These are phyloP conservation scores for Diaporthe ampelina DNA, from an alignment of 2,329 filamentous ascomycete genomes.

Conservation along the genomic window DNA sequence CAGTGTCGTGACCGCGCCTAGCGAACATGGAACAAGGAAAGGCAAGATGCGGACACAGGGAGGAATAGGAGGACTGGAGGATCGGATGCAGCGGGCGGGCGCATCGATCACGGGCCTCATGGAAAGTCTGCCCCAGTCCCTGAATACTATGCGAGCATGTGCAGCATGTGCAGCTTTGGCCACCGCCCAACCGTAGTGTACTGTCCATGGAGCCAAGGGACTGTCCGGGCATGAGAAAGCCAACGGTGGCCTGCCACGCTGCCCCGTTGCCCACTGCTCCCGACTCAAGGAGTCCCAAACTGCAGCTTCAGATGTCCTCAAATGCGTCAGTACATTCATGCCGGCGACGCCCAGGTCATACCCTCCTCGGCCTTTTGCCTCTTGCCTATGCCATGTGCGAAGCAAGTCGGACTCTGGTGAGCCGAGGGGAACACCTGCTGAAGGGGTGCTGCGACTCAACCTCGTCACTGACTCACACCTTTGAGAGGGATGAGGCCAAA, in stretches of 20 bases:
- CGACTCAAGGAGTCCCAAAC: background rate
- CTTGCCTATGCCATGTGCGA: background rate
- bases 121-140: background rate
- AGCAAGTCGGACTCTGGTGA: background rate
- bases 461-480: background rate
- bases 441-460: background rate
- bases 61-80: too few species aligned
- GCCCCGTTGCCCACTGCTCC: background rate
- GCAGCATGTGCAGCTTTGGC: background rate
- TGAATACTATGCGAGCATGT: background rate
- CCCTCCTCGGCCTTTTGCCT: too few species aligned
- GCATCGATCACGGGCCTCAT: background rate
- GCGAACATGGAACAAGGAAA: background rate
- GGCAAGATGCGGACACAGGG: background rate
- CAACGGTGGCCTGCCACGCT: background rate
- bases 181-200: background rate
- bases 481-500: background rate
- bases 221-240: background rate
- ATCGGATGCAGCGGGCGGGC: background rate
- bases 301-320: background rate
- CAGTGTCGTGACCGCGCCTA: conserved; percentile 1
- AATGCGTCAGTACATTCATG: background rate
- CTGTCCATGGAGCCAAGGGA: too few species aligned
- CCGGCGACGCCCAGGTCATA: background rate
- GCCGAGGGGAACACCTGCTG: background rate